phyloP scores from a whole-genome alignment of 2,329 filamentous ascomycete genomes.

The Teratosphaeria zuluensis region DNA sequence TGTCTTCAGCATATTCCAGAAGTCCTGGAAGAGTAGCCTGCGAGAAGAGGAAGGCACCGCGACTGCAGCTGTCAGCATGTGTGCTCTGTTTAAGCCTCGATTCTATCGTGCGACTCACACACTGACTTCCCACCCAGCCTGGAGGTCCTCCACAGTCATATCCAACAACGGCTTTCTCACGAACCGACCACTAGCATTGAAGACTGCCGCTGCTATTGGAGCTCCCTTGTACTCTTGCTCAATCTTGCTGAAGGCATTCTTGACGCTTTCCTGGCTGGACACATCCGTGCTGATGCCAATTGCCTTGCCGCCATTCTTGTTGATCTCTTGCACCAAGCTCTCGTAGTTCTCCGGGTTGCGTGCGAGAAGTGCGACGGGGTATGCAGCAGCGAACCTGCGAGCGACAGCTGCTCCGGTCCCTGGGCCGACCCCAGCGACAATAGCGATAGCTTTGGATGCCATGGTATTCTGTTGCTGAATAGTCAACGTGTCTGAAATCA shows the following conservation, averaged over 20 bases:
- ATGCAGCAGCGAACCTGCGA: conserved; percentile 51
- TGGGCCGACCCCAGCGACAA: conserved; percentile 63
- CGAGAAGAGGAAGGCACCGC: conserved; percentile 67
- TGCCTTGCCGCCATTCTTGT: conserved; percentile 55
- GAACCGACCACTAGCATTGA: conserved; percentile 56
- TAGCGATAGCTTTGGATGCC: conserved; percentile 49
- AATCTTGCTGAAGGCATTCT: conserved; percentile 54
- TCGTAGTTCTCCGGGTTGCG: conserved; percentile 57
- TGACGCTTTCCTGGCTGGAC: conserved; percentile 44
- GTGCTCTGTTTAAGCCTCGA: not conserved
- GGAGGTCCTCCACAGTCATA: conserved; percentile 49
- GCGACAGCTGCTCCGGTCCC: conserved; percentile 55
- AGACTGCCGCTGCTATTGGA: conserved; percentile 50
- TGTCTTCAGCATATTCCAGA: conserved; percentile 46
- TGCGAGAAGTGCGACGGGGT: conserved; percentile 67
- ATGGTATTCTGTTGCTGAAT: conserved; percentile 8
- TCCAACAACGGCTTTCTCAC: conserved; percentile 53
- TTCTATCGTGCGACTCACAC: conserved; percentile 29
- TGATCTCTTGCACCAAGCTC: conserved; percentile 60
- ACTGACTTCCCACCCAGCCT: conserved; percentile 40
- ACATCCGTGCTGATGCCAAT: conserved; percentile 62
- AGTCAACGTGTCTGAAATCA: not conserved
- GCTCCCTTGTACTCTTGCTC: conserved; percentile 46
- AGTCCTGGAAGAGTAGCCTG: conserved; percentile 62
- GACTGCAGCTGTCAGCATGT: conserved; percentile 28